These are phyloP conservation scores for Skeletonema costatum DNA, from an alignment of 108 stramenopile genomes.

Conservation along the genomic window DNA sequence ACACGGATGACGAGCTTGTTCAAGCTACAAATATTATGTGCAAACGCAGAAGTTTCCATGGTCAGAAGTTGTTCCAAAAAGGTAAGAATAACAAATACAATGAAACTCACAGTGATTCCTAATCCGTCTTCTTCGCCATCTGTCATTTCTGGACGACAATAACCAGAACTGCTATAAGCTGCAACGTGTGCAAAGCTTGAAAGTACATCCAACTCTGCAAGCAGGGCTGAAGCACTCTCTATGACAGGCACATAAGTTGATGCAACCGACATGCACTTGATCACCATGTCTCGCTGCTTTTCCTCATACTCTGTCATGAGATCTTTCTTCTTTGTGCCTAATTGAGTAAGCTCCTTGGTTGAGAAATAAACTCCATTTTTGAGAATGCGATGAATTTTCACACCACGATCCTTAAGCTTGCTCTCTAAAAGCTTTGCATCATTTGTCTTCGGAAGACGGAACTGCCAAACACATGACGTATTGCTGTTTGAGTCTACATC, in stretches of 20 bases:
- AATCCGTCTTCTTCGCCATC: constrained; percentile 80
- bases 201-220: constrained; percentile 89
- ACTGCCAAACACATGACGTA: constrained; percentile 65
- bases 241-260: constrained; percentile 86
- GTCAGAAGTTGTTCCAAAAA: not conserved
- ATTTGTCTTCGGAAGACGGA: constrained; percentile 81
- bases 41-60: not conserved
- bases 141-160: constrained; percentile 89
- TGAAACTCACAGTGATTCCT: constrained; percentile 68
- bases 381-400: constrained; percentile 77
- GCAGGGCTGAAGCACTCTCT: constrained; percentile 57
- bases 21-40: constrained; percentile 35
- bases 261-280: constrained; percentile 81
- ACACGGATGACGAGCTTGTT: constrained; percentile 94
- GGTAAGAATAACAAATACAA: not conserved
- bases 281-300: constrained; percentile 73
- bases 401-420: constrained; percentile 20
- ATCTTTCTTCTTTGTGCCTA: constrained; percentile 67
- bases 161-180: constrained; percentile 76
- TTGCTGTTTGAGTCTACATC: constrained; percentile 47
- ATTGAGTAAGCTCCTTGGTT: constrained; percentile 67
- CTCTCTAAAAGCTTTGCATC: constrained; percentile 64
- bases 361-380: constrained; percentile 98
- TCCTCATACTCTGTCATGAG: constrained; percentile 73
- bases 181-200: constrained; percentile 86